phyloP scores from a whole-genome alignment of 331 rosid species.

The Rhamnella rubrinervis region DNA sequence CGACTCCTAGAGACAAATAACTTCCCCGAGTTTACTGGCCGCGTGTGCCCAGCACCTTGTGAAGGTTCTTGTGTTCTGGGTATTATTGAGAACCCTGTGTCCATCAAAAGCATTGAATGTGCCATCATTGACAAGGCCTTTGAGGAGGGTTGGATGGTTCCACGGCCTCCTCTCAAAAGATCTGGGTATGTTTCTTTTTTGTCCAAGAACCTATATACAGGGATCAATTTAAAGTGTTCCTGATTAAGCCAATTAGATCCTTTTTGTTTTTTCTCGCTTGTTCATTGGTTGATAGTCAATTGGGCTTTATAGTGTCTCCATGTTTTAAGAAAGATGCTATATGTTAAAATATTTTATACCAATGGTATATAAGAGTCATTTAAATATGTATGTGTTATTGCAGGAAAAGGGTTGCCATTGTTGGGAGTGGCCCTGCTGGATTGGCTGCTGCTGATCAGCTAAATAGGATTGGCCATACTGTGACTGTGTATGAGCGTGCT shows the following conservation, averaged over 20 bases:
- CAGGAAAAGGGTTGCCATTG: conserved; percentile 86
- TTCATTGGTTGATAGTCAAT: too few relatives aligned
- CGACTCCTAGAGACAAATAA: conserved; percentile 97
- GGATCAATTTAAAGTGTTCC: too few relatives aligned
- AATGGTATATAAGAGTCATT: background rate
- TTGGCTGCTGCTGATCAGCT: conserved; percentile 99
- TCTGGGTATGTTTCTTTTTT: conserved; percentile 63
- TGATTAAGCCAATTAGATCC: too few relatives aligned
- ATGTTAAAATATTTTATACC: background rate
- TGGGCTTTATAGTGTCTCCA: too few relatives aligned
- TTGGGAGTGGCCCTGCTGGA: conserved; percentile 98
- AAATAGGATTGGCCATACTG: conserved; percentile 81
- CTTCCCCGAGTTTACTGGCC: conserved; percentile 98
- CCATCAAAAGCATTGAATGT: conserved; percentile 94
- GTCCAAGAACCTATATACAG: too few relatives aligned
- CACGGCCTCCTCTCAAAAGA: conserved; percentile 84
- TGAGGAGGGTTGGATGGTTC: conserved; percentile 99
- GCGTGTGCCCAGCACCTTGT: conserved; percentile 98
- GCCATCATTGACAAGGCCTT: conserved; percentile 98
- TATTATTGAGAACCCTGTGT: conserved; percentile 93
- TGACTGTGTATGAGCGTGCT: conserved; percentile 87
- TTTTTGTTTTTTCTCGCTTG: too few relatives aligned
- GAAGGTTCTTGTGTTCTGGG: conserved; percentile 99
- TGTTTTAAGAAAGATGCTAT: background rate
- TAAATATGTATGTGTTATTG: conserved; percentile 5